Evolutionary conservation across 768 basidiomycete genomes (phyloP).

Genomic region (Lactarius indigo): DNA sequence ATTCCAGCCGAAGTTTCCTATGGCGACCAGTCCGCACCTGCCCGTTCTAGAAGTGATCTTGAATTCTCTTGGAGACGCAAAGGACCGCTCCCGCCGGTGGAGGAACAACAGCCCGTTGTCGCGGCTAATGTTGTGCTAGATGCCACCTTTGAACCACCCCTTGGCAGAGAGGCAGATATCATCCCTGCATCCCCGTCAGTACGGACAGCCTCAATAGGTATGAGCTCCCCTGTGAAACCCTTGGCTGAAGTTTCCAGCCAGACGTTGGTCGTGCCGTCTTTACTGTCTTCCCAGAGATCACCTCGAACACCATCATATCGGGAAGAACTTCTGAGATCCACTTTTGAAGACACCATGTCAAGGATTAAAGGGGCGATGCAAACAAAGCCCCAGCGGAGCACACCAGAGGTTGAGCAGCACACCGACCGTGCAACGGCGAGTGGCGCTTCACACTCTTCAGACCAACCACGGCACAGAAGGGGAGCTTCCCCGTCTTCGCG

Average conservation of each 20-base stretch:
- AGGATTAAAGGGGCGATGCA: slow-evolving; percentile 79
- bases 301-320: slow-evolving; percentile 36
- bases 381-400: slow-evolving; percentile 50
- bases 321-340: slow-evolving; percentile 57
- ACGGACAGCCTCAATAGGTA: slow-evolving; percentile 1
- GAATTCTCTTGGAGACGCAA: slow-evolving; percentile 45
- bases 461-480: slow-evolving; percentile 12
- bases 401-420: slow-evolving; percentile 33
- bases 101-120: slow-evolving; percentile 18
- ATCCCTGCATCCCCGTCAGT: slow-evolving; percentile 9
- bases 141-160: slow-evolving; percentile 4
- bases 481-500: slow-evolving; percentile 1
- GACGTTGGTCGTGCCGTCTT: slow-evolving; percentile 10
- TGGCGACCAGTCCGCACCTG: slow-evolving; percentile 39
- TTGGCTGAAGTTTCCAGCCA: slow-evolving; percentile 12
- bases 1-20: slow-evolving; percentile 25
- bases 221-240: slow-evolving; percentile 4
- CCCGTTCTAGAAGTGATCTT: slow-evolving; percentile 34
- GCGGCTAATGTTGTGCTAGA: slow-evolving; percentile 2
- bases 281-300: slow-evolving; percentile 24
- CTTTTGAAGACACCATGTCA: slow-evolving; percentile 79
- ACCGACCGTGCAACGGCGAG: slow-evolving; percentile 15
- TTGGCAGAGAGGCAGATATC: slow-evolving; percentile 6
- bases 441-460: neutral
- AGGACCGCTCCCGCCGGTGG: slow-evolving; percentile 4